phyloP scores from a whole-genome alignment of 2,329 filamentous ascomycete species.

The Cladophialophora psammophila region DNA sequence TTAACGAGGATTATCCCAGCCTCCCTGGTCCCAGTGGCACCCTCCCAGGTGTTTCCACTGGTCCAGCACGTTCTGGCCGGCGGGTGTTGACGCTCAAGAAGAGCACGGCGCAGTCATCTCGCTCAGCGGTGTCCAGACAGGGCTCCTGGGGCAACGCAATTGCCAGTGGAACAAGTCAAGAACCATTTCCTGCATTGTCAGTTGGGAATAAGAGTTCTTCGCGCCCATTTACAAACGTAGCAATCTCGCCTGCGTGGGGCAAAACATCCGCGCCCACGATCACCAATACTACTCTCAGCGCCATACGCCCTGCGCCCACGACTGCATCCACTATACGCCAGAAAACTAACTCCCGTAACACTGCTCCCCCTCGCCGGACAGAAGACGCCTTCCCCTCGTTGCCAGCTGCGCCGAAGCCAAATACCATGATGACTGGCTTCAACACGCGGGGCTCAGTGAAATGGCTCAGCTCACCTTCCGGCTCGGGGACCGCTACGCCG shows the following conservation, averaged over 20 bases:
- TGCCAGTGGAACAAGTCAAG: slow-evolving; percentile 47
- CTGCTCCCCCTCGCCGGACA: slow-evolving; percentile 45
- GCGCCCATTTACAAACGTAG: slow-evolving; percentile 33
- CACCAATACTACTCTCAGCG: slow-evolving; percentile 39
- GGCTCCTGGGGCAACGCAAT: slow-evolving; percentile 64
- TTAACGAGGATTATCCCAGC: slow-evolving; percentile 94
- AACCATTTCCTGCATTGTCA: slow-evolving; percentile 56
- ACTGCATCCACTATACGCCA: slow-evolving; percentile 27
- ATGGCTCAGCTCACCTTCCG: slow-evolving; percentile 46
- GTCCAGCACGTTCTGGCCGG: slow-evolving; percentile 61
- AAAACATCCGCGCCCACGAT: slow-evolving; percentile 37
- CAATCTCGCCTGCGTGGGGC: slow-evolving; percentile 26
- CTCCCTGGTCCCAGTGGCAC: slow-evolving; percentile 77
- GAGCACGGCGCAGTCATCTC: slow-evolving; percentile 72
- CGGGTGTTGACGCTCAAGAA: slow-evolving; percentile 72
- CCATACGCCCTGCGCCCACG: slow-evolving; percentile 27
- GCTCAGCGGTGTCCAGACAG: slow-evolving; percentile 63
- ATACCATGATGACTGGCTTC: slow-evolving; percentile 57
- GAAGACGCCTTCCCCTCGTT: slow-evolving; percentile 81
- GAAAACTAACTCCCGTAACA: slow-evolving; percentile 25
- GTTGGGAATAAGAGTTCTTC: slow-evolving; percentile 43
- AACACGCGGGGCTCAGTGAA: slow-evolving; percentile 54
- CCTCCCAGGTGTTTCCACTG: slow-evolving; percentile 60
- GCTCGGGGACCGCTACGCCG: slow-evolving; percentile 45
- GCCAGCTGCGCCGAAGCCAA: slow-evolving; percentile 76